These are phyloP conservation scores for Saccharomyces paradoxus DNA, from an alignment of 805 yeast genomes.

Conservation along the genomic window DNA sequence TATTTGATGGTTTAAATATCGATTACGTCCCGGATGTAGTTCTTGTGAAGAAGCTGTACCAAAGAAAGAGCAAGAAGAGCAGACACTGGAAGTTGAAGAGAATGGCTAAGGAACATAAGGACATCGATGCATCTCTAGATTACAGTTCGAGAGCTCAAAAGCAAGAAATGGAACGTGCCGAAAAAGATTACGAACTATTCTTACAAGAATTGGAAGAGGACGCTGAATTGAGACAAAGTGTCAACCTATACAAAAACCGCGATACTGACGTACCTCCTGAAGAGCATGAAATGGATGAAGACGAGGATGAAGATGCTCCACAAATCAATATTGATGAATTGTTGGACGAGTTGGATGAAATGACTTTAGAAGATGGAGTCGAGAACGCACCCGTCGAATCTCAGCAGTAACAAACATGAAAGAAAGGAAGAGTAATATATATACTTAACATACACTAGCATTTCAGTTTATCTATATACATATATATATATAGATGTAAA, in stretches of 20 bases:
- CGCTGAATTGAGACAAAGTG: constrained; percentile 81
- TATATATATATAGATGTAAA: neutral
- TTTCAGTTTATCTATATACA: neutral
- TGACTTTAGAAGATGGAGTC: constrained; percentile 61
- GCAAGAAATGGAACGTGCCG: constrained; percentile 87
- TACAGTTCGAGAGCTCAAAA: constrained; percentile 59
- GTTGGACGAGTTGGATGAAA: constrained; percentile 88
- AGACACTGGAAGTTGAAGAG: constrained; percentile 91
- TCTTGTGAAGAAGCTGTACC: constrained; percentile 80
- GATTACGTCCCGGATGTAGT: constrained; percentile 75
- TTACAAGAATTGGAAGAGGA: constrained; percentile 97
- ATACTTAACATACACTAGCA: neutral
- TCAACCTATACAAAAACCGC: constrained; percentile 69
- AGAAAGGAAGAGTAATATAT: neutral
- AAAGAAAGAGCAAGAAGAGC: constrained; percentile 65
- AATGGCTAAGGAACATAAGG: constrained; percentile 94
- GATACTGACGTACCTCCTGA: constrained; percentile 8
- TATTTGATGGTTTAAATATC: constrained; percentile 63
- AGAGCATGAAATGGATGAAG: constrained; percentile 40
- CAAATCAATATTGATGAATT: constrained; percentile 84
- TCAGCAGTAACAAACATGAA: neutral
- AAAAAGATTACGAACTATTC: constrained; percentile 90
- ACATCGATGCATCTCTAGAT: constrained; percentile 66
- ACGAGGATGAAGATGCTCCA: constrained; percentile 78
- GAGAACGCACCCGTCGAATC: constrained; percentile 3